These are phyloP conservation scores for Marasmius tenuissimus DNA, from an alignment of 1,284 basidiomycete species.

Conservation along the genomic window DNA sequence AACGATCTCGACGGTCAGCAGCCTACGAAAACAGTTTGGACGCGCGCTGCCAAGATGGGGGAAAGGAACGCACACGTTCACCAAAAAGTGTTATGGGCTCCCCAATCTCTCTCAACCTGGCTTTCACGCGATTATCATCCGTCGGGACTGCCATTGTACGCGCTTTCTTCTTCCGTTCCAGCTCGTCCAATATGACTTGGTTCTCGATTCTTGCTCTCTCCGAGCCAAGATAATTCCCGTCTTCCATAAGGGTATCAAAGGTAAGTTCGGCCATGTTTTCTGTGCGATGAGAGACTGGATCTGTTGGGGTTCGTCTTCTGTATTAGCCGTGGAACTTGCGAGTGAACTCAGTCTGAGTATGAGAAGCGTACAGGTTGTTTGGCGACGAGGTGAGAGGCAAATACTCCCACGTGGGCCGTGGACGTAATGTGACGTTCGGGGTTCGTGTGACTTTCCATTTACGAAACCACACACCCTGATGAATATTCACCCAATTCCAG, in stretches of 20 bases:
- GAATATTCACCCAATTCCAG: not conserved
- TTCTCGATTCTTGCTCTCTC: slow-evolving; percentile 76
- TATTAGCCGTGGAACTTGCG: no score
- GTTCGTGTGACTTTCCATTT: not conserved
- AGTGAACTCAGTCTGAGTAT: no score
- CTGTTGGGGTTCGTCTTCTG: no score
- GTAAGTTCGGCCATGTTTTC: slow-evolving; percentile 69
- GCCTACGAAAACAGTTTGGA: slow-evolving; percentile 47
- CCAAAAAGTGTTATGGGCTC: slow-evolving; percentile 98
- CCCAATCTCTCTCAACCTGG: slow-evolving; percentile 86
- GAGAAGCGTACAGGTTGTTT: not conserved
- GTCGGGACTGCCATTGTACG: slow-evolving; percentile 94
- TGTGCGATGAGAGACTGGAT: not conserved
- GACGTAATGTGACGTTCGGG: not conserved
- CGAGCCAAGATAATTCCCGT: slow-evolving; percentile 70
- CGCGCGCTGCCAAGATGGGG: slow-evolving; percentile 7
- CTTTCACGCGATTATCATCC: slow-evolving; percentile 91
- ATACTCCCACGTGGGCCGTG: not conserved
- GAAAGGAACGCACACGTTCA: slow-evolving; percentile 73
- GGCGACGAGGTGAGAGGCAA: not conserved
- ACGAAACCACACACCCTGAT: not conserved
- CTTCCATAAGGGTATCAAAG: slow-evolving; percentile 70
- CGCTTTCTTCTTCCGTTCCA: slow-evolving; percentile 96
- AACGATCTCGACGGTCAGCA: slow-evolving; percentile 88
- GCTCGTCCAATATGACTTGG: slow-evolving; percentile 83